Evolutionary conservation across 1,139 yeast genomes (phyloP), one percentile per base, ranked within the genome.

Genomic region (Debaryomycetaceae sp.): DNA sequence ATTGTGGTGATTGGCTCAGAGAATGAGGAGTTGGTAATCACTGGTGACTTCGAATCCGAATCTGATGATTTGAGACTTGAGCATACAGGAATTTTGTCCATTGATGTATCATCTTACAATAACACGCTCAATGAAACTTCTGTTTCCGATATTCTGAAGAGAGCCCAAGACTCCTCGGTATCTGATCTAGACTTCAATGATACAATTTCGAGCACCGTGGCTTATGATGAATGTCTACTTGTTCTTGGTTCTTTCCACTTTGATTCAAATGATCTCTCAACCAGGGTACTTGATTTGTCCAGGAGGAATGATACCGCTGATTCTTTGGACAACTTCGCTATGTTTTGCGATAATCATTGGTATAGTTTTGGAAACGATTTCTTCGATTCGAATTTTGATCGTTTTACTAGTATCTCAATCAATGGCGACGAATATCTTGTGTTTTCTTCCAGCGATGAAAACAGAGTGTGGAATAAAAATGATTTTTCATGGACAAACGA

Each of bases 41-140:
- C 66, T 40, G 95, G 95, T 14, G 66, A 72, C 34, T 80, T 84
- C 49, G 52, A 62, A 7, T 69, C 81, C 2, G 50, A 57, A 9
- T 66, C 66, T 2, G 49, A 57, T 5, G 63, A 66, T 45, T 48
- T 69, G 36, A 57, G 69, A 0, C 53, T 69, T 34, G 43, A 59
- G 11, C 69, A 60, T 49, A 48, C 47, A 39, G 66, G 69, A 44
- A 45, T 72, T 36, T 50, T 72, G 4, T 54, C 63, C 1, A 53
- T 73, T 42, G 50, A 54, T 9, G 42, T 74, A 23, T 51, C 52
- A 1, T 53, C 59, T 8, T 74, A 69, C 49, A 70, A 70, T 50
- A 43, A 62, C 5, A 63, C 69, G 1, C 54, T 65, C 9, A 72
- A 73, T 50, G 63, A 64, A 36, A 59, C 75, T 0, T 57, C 53